phyloP scores from a whole-genome alignment of 2,329 filamentous ascomycete species.

The Myriosclerotinia duriaeana region DNA sequence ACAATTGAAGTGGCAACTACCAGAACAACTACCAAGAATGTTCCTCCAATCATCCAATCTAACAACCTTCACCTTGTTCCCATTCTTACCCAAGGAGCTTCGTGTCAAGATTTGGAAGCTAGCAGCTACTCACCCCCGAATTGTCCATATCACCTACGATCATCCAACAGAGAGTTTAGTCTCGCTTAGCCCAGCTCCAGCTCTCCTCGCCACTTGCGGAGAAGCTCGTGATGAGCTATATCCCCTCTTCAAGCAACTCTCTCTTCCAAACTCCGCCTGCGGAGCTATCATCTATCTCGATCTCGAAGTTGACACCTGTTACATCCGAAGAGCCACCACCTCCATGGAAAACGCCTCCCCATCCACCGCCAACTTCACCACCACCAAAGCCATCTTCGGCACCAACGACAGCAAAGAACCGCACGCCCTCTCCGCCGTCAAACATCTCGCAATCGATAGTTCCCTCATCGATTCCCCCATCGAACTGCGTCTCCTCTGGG shows the following conservation, averaged over 20 bases:
- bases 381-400: slow-evolving; percentile 16
- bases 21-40: slow-evolving; percentile 13
- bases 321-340: slow-evolving; percentile 13
- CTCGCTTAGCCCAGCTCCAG: slow-evolving; percentile 18
- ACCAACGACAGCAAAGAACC: not conserved
- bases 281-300: slow-evolving; percentile 2
- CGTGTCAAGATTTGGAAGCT: slow-evolving; percentile 16
- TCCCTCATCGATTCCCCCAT: slow-evolving; percentile 16
- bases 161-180: slow-evolving; percentile 8
- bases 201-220: slow-evolving; percentile 5
- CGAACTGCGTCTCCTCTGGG: slow-evolving; percentile 15
- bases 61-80: slow-evolving; percentile 11
- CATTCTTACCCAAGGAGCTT: slow-evolving; percentile 11
- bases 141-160: slow-evolving; percentile 14
- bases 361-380: slow-evolving; percentile 8
- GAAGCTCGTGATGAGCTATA: slow-evolving; percentile 12
- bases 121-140: slow-evolving; percentile 1
- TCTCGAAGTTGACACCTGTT: slow-evolving; percentile 8
- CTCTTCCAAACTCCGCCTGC: not conserved
- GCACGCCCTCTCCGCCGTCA: not conserved
- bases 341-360: slow-evolving; percentile 11
- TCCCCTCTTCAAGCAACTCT: not conserved
- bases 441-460: slow-evolving; percentile 10
- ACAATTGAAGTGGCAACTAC: slow-evolving; percentile 11
- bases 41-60: slow-evolving; percentile 5